Evolutionary conservation across 2,329 filamentous ascomycete genomes (phyloP), one percentile per base, ranked within the genome.

Genomic region (Cladorrhinum sp.): DNA sequence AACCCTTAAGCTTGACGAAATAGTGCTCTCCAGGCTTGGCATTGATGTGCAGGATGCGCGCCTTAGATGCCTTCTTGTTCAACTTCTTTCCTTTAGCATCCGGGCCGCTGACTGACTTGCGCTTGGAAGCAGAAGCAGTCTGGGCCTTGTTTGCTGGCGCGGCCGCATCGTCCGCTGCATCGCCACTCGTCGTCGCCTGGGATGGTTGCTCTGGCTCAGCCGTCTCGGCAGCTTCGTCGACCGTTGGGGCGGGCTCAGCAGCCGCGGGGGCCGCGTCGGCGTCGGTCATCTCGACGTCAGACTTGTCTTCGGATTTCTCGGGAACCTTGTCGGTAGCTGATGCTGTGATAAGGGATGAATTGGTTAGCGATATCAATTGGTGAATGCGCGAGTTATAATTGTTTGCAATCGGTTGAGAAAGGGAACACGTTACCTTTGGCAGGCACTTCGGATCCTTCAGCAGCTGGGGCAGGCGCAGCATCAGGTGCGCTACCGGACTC

Each of bases 1-100:
- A 96, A 62, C 94, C 95, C 81, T 96, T 96, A 75, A 99, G 87
- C 75, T 93, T 91, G 66, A 96, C 92, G 72, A 96, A 87, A 77
- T 90, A 98, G 76, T 93, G 90, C 70, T 98, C 89, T 68, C 96
- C 95, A 3, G 95, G 91, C 79, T 96, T 83, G 65, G 91, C 93
- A 72, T 96, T 86, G 57, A 91, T 82, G 68, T 92, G 85, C 50
- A 83, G 83, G 65, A 90, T 81, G 72, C 88, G 87, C 64, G 83
- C 82, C 77, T 87, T 88, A 53, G 90, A 93, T 73, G 87, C 90
- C 81, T 95, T 96, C 79, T 89, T 91, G 79, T 86, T 95, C 64
- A 92, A 80, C 74, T 93, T 93, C 81, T 92, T 93, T 69, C 76
- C 80, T 77, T 90, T 92, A 75, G 86, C 75, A 21, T 88, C 81